Evolutionary conservation across 108 stramenopile genomes (phyloP).

Genomic region (Thalassiosira profunda): DNA sequence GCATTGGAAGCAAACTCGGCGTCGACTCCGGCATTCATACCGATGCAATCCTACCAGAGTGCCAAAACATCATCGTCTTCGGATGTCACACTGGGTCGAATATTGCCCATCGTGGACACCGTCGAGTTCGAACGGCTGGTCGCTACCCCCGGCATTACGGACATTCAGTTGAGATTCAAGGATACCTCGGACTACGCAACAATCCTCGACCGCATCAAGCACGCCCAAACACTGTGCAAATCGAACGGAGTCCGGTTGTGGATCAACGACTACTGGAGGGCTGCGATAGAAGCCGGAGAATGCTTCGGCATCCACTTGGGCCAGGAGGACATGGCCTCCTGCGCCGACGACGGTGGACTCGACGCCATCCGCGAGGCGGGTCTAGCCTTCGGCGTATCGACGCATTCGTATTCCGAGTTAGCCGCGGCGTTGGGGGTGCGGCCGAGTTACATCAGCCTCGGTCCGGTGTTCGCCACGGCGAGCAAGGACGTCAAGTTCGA

Average conservation of each 20-base stretch:
- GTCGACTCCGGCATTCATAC: slow-evolving; percentile 25
- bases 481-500: slow-evolving; percentile 91
- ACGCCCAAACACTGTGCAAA: slow-evolving; percentile 63
- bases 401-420: slow-evolving; percentile 93
- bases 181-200: slow-evolving; percentile 58
- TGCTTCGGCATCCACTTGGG: slow-evolving; percentile 95
- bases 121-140: slow-evolving; percentile 66
- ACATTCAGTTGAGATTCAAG: slow-evolving; percentile 89
- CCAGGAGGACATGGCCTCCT: slow-evolving; percentile 90
- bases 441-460: slow-evolving; percentile 92
- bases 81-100: slow-evolving; percentile 59
- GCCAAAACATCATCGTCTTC: slow-evolving; percentile 14
- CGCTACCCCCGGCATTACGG: slow-evolving; percentile 53
- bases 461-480: slow-evolving; percentile 87
- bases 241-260: slow-evolving; percentile 76
- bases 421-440: slow-evolving; percentile 81
- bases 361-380: slow-evolving; percentile 43
- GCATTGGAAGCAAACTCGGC: slow-evolving; percentile 31
- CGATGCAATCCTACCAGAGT: slow-evolving; percentile 41
- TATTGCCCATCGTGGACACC: slow-evolving; percentile 84
- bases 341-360: slow-evolving; percentile 62
- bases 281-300: slow-evolving; percentile 67
- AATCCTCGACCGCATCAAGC: slow-evolving; percentile 55
- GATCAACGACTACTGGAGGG: slow-evolving; percentile 94
- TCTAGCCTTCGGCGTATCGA: slow-evolving; percentile 90